These are phyloP conservation scores for Pythium aquatile DNA, from an alignment of 352 stramenopile genomes.

Conservation along the genomic window DNA sequence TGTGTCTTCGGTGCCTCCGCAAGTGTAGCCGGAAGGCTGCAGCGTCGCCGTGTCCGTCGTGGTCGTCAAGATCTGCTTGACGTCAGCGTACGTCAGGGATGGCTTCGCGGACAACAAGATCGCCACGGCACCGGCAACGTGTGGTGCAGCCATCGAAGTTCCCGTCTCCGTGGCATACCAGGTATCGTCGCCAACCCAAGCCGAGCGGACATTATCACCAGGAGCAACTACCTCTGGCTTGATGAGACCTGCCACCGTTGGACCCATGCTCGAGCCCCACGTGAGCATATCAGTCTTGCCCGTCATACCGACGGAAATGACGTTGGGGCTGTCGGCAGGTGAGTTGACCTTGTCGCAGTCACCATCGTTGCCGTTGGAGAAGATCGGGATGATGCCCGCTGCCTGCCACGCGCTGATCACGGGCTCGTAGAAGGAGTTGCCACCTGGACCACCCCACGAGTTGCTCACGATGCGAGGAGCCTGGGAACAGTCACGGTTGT, in stretches of 20 bases:
- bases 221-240: conserved; percentile 8
- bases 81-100: conserved; percentile 12
- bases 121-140: conserved; percentile 27
- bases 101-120: conserved; percentile 11
- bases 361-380: conserved; percentile 25
- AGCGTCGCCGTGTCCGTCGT: conserved; percentile 5
- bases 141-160: conserved; percentile 32
- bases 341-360: conserved; percentile 4
- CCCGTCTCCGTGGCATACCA: conserved; percentile 18
- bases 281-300: not conserved
- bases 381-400: conserved; percentile 29
- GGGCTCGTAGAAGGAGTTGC: conserved; percentile 8
- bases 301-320: conserved; percentile 25
- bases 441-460: conserved; percentile 19
- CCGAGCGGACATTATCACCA: conserved; percentile 13
- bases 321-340: conserved; percentile 19
- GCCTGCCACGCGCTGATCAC: conserved; percentile 21
- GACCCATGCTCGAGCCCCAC: not conserved
- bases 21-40: conserved; percentile 1
- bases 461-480: conserved; percentile 22
- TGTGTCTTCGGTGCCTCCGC: conserved; percentile 19
- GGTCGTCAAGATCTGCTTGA: not conserved
- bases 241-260: not conserved
- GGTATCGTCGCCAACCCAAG: conserved; percentile 11
- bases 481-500: conserved; percentile 8